Evolutionary conservation across 202 grass and related monocot species (phyloP).

Genomic region (Bolboschoenoplectus hybrid): DNA sequence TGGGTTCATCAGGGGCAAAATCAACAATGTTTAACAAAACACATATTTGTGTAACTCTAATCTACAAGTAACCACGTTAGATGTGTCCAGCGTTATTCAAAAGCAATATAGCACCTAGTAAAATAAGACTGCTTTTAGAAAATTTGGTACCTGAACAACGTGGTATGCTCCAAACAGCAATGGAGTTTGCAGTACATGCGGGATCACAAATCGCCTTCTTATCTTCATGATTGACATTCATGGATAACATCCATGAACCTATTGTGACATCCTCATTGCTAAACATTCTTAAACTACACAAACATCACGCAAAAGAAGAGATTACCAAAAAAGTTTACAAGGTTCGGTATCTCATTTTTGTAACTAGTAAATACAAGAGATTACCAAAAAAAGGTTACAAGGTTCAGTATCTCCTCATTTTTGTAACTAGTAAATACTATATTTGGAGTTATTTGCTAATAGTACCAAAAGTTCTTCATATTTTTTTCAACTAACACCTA

Average conservation of each 20-base stretch:
- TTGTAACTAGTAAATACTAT: neutral
- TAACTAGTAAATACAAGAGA: neutral
- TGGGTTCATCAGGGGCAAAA: neutral
- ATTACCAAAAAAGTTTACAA: neutral
- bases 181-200: conserved; percentile 67
- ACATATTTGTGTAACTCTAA: neutral
- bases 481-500: neutral
- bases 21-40: neutral
- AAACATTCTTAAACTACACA: conserved; percentile 95
- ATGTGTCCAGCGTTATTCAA: neutral
- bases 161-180: conserved; percentile 84
- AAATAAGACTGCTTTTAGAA: neutral
- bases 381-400: neutral
- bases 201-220: conserved; percentile 77
- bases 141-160: conserved; percentile 74
- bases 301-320: conserved; percentile 16
- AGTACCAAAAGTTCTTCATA: neutral
- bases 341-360: neutral
- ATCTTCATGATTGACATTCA: conserved; percentile 99
- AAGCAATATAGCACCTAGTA: conserved; percentile 18
- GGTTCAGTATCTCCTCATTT: neutral
- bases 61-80: neutral
- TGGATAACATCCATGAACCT: conserved; percentile 91
- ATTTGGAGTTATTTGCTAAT: neutral
- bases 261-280: conserved; percentile 90